A percentile compares a stretch with the other conserved stretches of the same genome.
Evolutionary conservation across 148 eudicot species (phyloP).

Genomic region (Rhododendron mucronatum): DNA sequence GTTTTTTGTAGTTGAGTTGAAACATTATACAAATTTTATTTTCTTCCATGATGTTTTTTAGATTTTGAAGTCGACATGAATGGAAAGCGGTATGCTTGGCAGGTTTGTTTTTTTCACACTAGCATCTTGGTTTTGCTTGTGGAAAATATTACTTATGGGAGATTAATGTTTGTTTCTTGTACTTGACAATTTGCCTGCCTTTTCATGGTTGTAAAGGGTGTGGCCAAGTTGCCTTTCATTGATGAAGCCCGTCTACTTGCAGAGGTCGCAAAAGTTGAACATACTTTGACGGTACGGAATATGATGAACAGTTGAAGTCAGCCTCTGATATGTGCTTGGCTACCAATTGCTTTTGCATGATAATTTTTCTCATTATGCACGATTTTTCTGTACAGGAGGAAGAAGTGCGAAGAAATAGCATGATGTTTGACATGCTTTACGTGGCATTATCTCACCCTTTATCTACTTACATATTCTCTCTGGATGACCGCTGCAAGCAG

Average conservation of each 20-base stretch:
- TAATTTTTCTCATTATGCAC: not conserved
- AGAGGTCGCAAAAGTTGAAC: conserved; percentile 79
- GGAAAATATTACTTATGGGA: not conserved
- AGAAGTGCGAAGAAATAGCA: conserved; percentile 84
- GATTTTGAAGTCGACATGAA: conserved; percentile 97
- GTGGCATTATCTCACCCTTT: conserved; percentile 70
- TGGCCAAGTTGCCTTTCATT: conserved; percentile 89
- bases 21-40: not conserved
- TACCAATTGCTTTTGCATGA: not conserved
- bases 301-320: not conserved
- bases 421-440: conserved; percentile 75
- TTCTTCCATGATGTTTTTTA: conserved; percentile 16
- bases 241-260: conserved; percentile 88
- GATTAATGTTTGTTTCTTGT: not conserved
- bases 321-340: not conserved
- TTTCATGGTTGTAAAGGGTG: conserved; percentile 44
- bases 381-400: conserved; percentile 43
- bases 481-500: conserved; percentile 77
- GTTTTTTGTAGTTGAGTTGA: not conserved
- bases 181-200: conserved; percentile 13
- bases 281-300: conserved; percentile 64
- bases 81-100: conserved; percentile 92
- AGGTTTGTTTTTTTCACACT: conserved; percentile 38
- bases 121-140: conserved; percentile 3
- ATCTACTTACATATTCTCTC: conserved; percentile 77